Evolutionary conservation across 2,329 filamentous ascomycete species (phyloP).

Genomic region (Xylaria arbuscula): DNA sequence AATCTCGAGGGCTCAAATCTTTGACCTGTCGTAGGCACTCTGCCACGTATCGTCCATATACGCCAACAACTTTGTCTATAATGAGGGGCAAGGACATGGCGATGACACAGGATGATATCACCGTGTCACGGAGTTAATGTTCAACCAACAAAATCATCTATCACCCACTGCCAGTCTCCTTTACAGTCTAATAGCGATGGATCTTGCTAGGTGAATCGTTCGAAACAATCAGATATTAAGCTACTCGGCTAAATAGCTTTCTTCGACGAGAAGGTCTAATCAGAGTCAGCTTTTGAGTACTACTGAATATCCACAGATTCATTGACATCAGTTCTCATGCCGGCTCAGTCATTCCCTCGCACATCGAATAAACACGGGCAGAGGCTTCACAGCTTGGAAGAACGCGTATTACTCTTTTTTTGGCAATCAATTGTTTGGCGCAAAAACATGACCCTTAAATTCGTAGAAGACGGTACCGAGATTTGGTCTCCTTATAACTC

Average conservation of each 20-base stretch:
- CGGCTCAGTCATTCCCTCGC: constrained; percentile 32
- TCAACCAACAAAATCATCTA: constrained; percentile 3
- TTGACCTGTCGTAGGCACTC: neutral
- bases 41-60: neutral
- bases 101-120: neutral
- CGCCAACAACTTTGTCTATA: neutral
- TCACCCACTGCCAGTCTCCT: neutral
- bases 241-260: neutral
- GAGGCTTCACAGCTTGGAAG: constrained; percentile 31
- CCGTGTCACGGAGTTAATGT: neutral
- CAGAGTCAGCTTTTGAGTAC: constrained; percentile 17
- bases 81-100: neutral
- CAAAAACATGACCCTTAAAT: constrained; percentile 53
- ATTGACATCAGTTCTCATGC: constrained; percentile 18
- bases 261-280: constrained; percentile 1
- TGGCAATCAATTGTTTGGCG: constrained; percentile 42
- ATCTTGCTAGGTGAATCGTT: neutral
- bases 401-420: constrained; percentile 35
- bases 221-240: neutral
- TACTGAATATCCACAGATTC: constrained; percentile 12
- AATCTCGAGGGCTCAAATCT: neutral
- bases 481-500: constrained; percentile 54
- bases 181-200: neutral
- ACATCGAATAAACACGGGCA: constrained; percentile 27
- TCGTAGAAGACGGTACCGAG: constrained; percentile 52